Conservation (phyloP, 2,329 filamentous ascomycete species). For the Plenodomus tracheiphilus region DNA sequence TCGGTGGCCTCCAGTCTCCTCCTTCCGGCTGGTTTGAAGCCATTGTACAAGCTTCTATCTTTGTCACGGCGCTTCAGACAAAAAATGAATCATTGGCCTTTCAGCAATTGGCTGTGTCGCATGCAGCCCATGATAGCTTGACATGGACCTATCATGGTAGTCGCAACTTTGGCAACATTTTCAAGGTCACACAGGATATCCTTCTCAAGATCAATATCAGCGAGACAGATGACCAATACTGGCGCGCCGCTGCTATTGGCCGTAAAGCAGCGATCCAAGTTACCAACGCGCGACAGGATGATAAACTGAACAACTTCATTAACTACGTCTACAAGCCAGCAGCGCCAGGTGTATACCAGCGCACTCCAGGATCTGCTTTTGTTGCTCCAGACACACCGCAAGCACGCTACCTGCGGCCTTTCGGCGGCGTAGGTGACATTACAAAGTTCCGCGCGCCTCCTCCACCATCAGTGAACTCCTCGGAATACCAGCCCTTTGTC, state of each 20-base stretch:
- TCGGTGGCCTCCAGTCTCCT: conserved; percentile 28
- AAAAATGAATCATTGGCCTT: conserved; percentile 23
- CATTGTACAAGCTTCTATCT: conserved; percentile 29
- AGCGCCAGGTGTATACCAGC: conserved; percentile 27
- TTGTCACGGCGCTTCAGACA: conserved; percentile 24
- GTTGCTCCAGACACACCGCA: conserved; percentile 30
- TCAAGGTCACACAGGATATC: conserved; percentile 20
- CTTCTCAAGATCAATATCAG: conserved; percentile 23
- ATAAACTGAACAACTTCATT: conserved; percentile 28
- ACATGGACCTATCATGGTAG: conserved; percentile 34
- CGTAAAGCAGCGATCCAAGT: conserved; percentile 20
- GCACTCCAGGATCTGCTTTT: conserved; percentile 21
- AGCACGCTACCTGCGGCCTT: conserved; percentile 26
- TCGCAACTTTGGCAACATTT: conserved; percentile 26
- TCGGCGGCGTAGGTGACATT: conserved; percentile 27
- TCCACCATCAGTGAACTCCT: conserved; percentile 20
- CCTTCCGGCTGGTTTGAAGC: conserved; percentile 34
- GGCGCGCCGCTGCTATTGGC: conserved; percentile 19
- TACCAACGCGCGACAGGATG: conserved; percentile 23
- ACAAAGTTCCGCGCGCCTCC: conserved; percentile 23
- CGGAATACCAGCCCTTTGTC: conserved; percentile 23
- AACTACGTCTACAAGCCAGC: conserved; percentile 19
- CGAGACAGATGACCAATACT: conserved; percentile 15
- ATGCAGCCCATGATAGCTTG: conserved; percentile 33
- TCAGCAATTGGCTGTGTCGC: conserved; percentile 34